Evolutionary conservation across 345 rosid genomes (phyloP), one percentile per base, ranked within the genome.

Genomic region (Crucihimalaya himalaica): DNA sequence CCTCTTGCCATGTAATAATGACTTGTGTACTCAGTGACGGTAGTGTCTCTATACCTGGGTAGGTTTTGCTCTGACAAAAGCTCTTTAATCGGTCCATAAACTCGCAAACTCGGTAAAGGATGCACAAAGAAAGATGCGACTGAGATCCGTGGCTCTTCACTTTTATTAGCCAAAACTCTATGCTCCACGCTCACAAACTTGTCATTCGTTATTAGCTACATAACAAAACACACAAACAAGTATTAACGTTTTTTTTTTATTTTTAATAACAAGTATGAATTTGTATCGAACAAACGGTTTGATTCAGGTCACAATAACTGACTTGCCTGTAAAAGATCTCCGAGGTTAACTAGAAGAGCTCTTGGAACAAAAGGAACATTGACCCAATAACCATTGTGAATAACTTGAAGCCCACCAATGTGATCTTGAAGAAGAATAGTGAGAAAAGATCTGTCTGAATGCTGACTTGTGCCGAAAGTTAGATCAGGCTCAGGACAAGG

Each of bases 381-480:
- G 4, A 86, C 4, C 88, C 87, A 86, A 2, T 13, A 63, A 7
- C 70, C 58, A 19, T 79, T 20, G 0, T 80, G 74, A 16, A 78
- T 80, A 52, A 84, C 72, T 31, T 86, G 90, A 48, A 86, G 93
- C 12, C 90, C 89, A 28, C 90, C 89, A 6, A 86, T 70, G 8
- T 81, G 79, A 66, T 84, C 90, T 61, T 83, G 90, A 16, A 86
- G 76, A 73, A 86, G 89, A 42, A 89, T 81, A 0, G 87, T 77
- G 31, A 89, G 72, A 80, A 86, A 86, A 65, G 76, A 79, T 11
- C 42, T 56, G 64, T 84, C 89, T 5, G 86, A 31, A 40, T 84
- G 91, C 47, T 53, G 71, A 69, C 68, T 73, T 42, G 82, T 55
- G 47, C 91, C 89, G n/a, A 83, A 11, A 3, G 91, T 80, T 40